Percentiles rank a stretch among this genome's conserved stretches.
These are phyloP conservation scores for Poa annua DNA, from an alignment of 176 grass and related monocot genomes.

Conservation along the genomic window DNA sequence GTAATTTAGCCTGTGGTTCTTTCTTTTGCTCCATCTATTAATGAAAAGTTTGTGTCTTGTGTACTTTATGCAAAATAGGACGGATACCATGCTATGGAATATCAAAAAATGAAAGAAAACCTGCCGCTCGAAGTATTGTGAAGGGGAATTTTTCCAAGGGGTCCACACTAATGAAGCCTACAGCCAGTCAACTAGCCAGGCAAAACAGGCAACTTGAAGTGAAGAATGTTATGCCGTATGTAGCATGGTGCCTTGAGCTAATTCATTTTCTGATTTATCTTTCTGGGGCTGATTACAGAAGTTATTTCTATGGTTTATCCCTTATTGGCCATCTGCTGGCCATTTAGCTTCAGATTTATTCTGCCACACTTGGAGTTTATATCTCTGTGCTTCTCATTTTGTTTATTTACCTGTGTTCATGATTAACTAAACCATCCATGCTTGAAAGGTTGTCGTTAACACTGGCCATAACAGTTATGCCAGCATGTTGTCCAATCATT, in stretches of 20 bases:
- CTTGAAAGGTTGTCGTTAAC: neutral
- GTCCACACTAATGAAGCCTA: constrained; percentile 94
- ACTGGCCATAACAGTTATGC: neutral
- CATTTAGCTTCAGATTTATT: neutral
- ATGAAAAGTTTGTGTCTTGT: neutral
- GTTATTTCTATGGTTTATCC: neutral
- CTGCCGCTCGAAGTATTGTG: constrained; percentile 32
- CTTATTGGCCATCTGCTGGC: neutral
- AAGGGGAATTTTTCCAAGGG: constrained; percentile 51
- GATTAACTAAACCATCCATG: constrained; percentile 1
- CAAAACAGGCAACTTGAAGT: constrained; percentile 50
- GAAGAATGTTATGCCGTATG: constrained; percentile 51
- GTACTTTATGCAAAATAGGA: constrained; percentile 48
- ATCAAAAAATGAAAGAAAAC: constrained; percentile 37
- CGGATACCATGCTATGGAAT: constrained; percentile 27
- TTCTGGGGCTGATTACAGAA: neutral
- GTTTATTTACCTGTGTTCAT: constrained; percentile 22
- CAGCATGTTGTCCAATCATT: neutral
- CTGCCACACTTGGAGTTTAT: neutral
- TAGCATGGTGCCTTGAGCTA: constrained; percentile 7
- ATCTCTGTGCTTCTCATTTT: neutral
- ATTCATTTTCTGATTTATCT: constrained; percentile 5
- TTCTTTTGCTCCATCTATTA: neutral
- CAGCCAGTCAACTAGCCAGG: constrained; percentile 84
- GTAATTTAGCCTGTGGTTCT: constrained; percentile 28